phyloP scores from a whole-genome alignment of 495 filamentous ascomycete species.

The Penicillium simplicissimum region DNA sequence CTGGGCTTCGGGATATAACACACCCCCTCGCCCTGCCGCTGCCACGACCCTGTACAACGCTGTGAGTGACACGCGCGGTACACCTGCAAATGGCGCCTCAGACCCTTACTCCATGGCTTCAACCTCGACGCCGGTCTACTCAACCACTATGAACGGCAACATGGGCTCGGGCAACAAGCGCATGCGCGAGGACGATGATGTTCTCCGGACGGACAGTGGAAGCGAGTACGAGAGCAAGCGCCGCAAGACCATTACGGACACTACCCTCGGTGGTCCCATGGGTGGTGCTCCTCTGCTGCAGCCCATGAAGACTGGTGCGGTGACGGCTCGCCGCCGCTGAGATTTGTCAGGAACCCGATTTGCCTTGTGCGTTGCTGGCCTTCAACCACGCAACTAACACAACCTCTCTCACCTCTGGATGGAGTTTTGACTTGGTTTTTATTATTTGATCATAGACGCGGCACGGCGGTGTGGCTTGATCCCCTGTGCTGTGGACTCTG shows the following conservation, averaged over 20 bases:
- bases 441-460: conserved; percentile 3
- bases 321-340: conserved; percentile 44
- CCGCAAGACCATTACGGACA: conserved; percentile 74
- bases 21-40: conserved; percentile 70
- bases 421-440: conserved; percentile 23
- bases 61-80: conserved; percentile 78
- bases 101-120: conserved; percentile 68
- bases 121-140: conserved; percentile 56
- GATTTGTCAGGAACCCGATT: conserved; percentile 11
- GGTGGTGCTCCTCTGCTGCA: conserved; percentile 45
- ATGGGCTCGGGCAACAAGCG: conserved; percentile 68
- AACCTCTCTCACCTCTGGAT: conserved; percentile 16
- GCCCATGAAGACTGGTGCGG: conserved; percentile 46
- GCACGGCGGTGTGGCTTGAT: not conserved
- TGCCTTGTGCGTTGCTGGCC: not conserved
- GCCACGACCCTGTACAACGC: conserved; percentile 87
- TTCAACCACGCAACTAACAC: not conserved
- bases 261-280: conserved; percentile 49
- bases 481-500: conserved; percentile 4
- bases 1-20: conserved; percentile 77
- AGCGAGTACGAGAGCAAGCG: conserved; percentile 75
- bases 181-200: conserved; percentile 75
- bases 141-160: conserved; percentile 65
- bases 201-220: conserved; percentile 66
- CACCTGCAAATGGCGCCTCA: conserved; percentile 63